Evolutionary conservation across 2,329 filamentous ascomycete genomes (phyloP).

Genomic region (Leptographium procerum): DNA sequence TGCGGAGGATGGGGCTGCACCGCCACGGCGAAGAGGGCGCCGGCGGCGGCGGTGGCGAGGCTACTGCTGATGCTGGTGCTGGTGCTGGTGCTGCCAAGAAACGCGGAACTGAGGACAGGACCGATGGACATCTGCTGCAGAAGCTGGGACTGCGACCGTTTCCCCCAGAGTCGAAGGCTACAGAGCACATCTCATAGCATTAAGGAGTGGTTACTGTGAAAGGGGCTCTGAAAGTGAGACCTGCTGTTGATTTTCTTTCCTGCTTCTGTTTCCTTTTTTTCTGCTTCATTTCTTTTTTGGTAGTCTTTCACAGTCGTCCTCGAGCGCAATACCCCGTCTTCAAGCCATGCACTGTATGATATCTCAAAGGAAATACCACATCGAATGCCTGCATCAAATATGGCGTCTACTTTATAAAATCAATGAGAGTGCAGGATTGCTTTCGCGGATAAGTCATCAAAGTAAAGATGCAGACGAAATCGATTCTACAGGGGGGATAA

Average conservation of each 20-base stretch:
- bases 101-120: background rate
- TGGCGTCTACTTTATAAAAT: too few species aligned
- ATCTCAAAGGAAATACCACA: background rate
- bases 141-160: background rate
- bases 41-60: too few species aligned
- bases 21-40: background rate
- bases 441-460: too few species aligned
- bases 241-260: too few species aligned
- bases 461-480: too few species aligned
- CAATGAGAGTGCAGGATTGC: too few species aligned
- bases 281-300: background rate
- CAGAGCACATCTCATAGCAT: background rate
- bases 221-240: too few species aligned
- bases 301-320: background rate
- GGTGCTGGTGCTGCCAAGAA: background rate
- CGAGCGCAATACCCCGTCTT: too few species aligned
- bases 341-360: too few species aligned
- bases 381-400: background rate
- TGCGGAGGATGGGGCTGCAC: constrained; percentile 14
- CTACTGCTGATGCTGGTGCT: background rate
- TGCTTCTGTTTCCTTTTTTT: background rate
- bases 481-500: too few species aligned
- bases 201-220: background rate
- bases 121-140: background rate
- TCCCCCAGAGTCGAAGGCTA: background rate